Evolutionary conservation across 495 filamentous ascomycete genomes (phyloP).

Genomic region (Hypoxylon rickii): DNA sequence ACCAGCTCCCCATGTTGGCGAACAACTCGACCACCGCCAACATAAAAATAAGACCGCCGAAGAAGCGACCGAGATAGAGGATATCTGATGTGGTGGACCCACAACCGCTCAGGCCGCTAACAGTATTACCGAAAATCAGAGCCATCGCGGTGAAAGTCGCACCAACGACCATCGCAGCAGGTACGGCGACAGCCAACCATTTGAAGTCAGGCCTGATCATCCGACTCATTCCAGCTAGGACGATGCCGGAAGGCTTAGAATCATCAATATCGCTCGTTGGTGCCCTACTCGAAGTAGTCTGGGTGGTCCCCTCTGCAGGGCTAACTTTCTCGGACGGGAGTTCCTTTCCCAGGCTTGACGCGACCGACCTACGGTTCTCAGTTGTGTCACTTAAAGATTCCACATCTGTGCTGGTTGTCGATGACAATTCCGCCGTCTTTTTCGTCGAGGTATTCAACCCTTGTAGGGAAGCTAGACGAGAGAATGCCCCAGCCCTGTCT

Average conservation of each 20-base stretch:
- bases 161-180: constrained; percentile 42
- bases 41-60: constrained; percentile 60
- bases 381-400: constrained; percentile 12
- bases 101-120: constrained; percentile 30
- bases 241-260: neutral
- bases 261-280: neutral
- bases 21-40: constrained; percentile 58
- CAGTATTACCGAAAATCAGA: constrained; percentile 51
- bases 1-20: constrained; percentile 56
- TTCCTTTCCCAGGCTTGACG: constrained; percentile 2
- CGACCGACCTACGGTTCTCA: neutral
- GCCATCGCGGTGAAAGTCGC: constrained; percentile 46
- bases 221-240: constrained; percentile 6
- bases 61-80: constrained; percentile 48
- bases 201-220: constrained; percentile 15
- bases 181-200: constrained; percentile 14
- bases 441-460: constrained; percentile 19
- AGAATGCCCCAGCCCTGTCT: constrained; percentile 44
- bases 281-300: neutral
- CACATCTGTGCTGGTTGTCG: constrained; percentile 1
- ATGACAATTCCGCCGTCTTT: constrained; percentile 14
- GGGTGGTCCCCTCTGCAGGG: neutral
- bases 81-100: constrained; percentile 8
- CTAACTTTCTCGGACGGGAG: neutral
- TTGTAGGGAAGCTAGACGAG: constrained; percentile 33